phyloP scores from a whole-genome alignment of 2,329 filamentous ascomycete species.

The Penicillium sp. region DNA sequence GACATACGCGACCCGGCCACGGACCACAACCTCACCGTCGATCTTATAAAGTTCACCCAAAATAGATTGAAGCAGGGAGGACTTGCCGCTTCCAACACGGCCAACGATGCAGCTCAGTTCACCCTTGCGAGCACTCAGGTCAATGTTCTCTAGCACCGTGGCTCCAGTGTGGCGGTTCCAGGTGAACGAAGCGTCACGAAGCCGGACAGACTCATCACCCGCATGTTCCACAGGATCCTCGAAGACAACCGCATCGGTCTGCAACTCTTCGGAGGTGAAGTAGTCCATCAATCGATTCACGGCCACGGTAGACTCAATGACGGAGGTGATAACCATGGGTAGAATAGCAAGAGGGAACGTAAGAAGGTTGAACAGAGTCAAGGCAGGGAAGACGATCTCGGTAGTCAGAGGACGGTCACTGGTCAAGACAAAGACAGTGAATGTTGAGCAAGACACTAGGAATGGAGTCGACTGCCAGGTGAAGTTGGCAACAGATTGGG shows the following conservation, averaged over 20 bases:
- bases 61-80: constrained; percentile 81
- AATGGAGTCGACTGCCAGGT: constrained; percentile 98
- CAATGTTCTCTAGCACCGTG: constrained; percentile 72
- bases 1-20: constrained; percentile 82
- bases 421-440: constrained; percentile 87
- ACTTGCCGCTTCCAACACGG: constrained; percentile 91
- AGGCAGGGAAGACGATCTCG: constrained; percentile 89
- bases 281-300: constrained; percentile 80
- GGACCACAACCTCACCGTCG: constrained; percentile 74
- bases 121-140: constrained; percentile 84
- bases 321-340: constrained; percentile 95
- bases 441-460: constrained; percentile 93
- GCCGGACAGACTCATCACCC: constrained; percentile 80
- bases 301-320: constrained; percentile 93
- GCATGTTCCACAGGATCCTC: constrained; percentile 66
- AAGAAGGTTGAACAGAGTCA: constrained; percentile 90
- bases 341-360: constrained; percentile 91
- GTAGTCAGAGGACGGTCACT: constrained; percentile 77
- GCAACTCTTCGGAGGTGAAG: constrained; percentile 82
- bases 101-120: constrained; percentile 91
- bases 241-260: constrained; percentile 70
- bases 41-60: constrained; percentile 90
- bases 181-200: constrained; percentile 83
- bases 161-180: constrained; percentile 78
- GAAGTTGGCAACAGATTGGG: constrained; percentile 91